Percentiles rank a stretch among this genome's conserved stretches.
Conservation (phyloP, 2,329 filamentous ascomycete genomes). For the Colletotrichum sp. region DNA sequence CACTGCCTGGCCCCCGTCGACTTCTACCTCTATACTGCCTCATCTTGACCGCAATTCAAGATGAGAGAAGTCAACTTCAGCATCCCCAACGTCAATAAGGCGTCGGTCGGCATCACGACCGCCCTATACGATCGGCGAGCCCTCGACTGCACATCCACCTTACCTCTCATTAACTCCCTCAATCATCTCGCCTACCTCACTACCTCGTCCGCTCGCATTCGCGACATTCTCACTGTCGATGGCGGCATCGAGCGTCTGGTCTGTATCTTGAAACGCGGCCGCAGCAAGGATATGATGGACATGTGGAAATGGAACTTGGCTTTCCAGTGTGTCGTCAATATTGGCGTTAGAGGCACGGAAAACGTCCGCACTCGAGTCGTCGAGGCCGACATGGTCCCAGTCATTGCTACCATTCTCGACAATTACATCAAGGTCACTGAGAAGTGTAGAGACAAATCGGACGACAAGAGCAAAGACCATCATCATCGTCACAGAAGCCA, state of each 20-base stretch:
- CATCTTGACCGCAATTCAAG: constrained; percentile 44
- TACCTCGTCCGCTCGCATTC: constrained; percentile 94
- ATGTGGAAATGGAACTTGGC: constrained; percentile 99
- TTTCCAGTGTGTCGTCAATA: constrained; percentile 99
- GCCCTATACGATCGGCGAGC: constrained; percentile 97
- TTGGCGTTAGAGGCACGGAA: constrained; percentile 94
- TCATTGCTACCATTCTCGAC: constrained; percentile 96
- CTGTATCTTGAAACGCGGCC: constrained; percentile 96
- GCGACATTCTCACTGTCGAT: constrained; percentile 98
- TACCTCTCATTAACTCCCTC: constrained; percentile 97
- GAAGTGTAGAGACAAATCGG: constrained; percentile 84
- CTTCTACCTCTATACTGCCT: background rate
- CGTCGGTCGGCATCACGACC: constrained; percentile 97
- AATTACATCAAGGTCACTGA: constrained; percentile 98
- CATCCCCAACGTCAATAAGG: constrained; percentile 99
- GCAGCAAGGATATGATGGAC: constrained; percentile 98
- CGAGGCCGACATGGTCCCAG: constrained; percentile 98
- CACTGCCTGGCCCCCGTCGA: constrained; percentile 19
- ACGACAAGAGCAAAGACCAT: constrained; percentile 77
- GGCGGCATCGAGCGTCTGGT: constrained; percentile 95
- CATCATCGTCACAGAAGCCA: constrained; percentile 55
- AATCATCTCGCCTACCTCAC: constrained; percentile 99
- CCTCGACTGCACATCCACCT: constrained; percentile 96
- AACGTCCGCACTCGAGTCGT: constrained; percentile 93
- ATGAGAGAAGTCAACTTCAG: constrained; percentile 99